Evolutionary conservation across 768 basidiomycete species (phyloP), one percentile per base, ranked within the genome.

Genomic region (Lyophyllum atratum): DNA sequence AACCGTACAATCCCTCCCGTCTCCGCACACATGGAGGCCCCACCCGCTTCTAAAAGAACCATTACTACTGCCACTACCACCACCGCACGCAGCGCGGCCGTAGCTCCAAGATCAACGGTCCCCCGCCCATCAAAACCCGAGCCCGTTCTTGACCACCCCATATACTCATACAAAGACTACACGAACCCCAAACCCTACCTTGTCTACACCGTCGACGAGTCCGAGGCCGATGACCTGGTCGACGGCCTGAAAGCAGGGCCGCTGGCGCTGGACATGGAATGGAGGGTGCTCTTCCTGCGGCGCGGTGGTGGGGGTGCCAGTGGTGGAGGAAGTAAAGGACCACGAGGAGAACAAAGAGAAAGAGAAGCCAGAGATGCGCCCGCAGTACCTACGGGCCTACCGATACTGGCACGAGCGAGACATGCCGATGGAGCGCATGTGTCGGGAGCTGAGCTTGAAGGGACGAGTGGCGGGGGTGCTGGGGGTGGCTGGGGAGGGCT

Each of bases 221-320:
- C 65, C 2, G 73, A 74, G 48, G 62, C 68, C 1, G 62, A 74
- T 40, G 72, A 74, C 29, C 63, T 73, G 15, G 59, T 73, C 7
- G 58, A 44, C 9, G 52, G 63, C 21, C 62, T 74, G 2, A 59
- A 58, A 40, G 47, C 59, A 3, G 73, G 73, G 61, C 67, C 73
- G n/a, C 25, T 74, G 21, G 71, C 69, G 12, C 64, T 73, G 31
- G 73, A 74, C 55, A 63, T 72, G 44, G 73, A 74, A 55, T 74
- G 73, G 73, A 65, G 68, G 25, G 68, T 70, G 34, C 48, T 66
- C 19, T 65, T 54, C 17, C 54, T 52, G 6, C 52, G 56, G 15
- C 39, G 52, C 4, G 28, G 49, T n/a, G n/a, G n/a, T n/a, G n/a
- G n/a, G n/a, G n/a, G n/a, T n/a, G n/a, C n/a, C n/a, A n/a, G n/a